Conservation (phyloP, 2,329 filamentous ascomycete genomes). For the Diaporthe helianthi region DNA sequence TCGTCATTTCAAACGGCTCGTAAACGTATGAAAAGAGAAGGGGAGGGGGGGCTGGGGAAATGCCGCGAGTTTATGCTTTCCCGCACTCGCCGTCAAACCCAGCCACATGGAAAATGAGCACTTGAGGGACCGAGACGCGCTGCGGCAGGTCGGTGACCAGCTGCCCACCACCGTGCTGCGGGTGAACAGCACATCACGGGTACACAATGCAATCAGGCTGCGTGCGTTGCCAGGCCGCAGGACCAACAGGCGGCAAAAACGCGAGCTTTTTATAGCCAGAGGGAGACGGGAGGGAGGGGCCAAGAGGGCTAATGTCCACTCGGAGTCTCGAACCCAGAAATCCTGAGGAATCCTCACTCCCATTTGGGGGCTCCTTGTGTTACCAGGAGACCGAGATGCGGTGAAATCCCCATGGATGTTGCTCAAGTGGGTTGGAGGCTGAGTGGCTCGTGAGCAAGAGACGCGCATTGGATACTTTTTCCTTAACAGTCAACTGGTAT, state of each 20-base stretch:
- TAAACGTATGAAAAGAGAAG: background rate
- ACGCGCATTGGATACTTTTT: background rate
- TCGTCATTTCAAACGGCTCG: background rate
- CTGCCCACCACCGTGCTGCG: background rate
- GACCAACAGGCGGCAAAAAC: background rate
- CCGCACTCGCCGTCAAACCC: background rate
- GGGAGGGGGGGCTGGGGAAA: too few relatives aligned
- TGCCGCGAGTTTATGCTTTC: background rate
- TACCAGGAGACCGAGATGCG: background rate
- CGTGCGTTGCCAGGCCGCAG: background rate
- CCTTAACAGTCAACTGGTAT: background rate
- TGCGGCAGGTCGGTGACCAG: background rate
- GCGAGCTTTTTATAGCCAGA: too few relatives aligned
- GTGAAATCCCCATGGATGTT: background rate
- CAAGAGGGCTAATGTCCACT: background rate
- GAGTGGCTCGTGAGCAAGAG: background rate
- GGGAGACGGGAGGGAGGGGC: background rate
- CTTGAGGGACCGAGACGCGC: background rate
- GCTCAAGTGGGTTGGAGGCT: too few relatives aligned
- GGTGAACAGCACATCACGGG: conserved; percentile 18
- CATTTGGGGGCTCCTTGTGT: background rate
- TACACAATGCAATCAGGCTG: conserved; percentile 10
- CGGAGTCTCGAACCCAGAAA: background rate
- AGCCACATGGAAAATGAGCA: conserved; percentile 16
- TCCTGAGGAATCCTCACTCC: background rate